A percentile compares a stretch with the other conserved stretches of the same genome.
These are phyloP conservation scores for Panicum miliaceum DNA, from an alignment of 176 grass and related monocot species.

Conservation along the genomic window DNA sequence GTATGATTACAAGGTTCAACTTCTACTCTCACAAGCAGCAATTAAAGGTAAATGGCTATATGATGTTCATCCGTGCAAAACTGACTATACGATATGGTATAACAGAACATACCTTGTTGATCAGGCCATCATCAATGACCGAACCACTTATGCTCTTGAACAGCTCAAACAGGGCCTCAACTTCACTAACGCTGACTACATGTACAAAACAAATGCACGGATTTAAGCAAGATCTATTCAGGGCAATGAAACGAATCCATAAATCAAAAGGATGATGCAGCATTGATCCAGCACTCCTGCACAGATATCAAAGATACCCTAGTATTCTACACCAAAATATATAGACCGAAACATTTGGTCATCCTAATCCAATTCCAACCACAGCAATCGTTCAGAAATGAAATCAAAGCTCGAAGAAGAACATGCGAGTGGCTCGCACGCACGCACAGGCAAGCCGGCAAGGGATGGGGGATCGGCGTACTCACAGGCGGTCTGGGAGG, in stretches of 20 bases:
- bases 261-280: neutral
- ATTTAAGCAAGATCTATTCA: conserved; percentile 20
- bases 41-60: neutral
- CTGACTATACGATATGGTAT: neutral
- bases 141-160: conserved; percentile 98
- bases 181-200: conserved; percentile 90
- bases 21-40: neutral
- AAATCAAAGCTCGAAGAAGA: neutral
- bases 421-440: neutral
- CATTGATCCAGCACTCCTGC: conserved; percentile 14
- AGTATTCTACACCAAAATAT: neutral
- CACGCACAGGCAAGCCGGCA: neutral
- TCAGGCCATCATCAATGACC: conserved; percentile 82
- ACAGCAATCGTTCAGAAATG: neutral
- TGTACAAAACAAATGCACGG: neutral
- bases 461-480: conserved; percentile 14
- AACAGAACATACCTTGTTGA: conserved; percentile 74
- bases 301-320: neutral
- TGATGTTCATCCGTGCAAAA: neutral
- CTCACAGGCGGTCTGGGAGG: conserved; percentile 83
- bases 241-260: too few relatives aligned
- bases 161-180: conserved; percentile 90
- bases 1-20: conserved; percentile 8
- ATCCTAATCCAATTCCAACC: neutral
- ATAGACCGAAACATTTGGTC: neutral